Percentiles rank a stretch among this genome's conserved stretches.
Conservation (phyloP, 2,329 filamentous ascomycete species). For the Emergomyces africanus region DNA sequence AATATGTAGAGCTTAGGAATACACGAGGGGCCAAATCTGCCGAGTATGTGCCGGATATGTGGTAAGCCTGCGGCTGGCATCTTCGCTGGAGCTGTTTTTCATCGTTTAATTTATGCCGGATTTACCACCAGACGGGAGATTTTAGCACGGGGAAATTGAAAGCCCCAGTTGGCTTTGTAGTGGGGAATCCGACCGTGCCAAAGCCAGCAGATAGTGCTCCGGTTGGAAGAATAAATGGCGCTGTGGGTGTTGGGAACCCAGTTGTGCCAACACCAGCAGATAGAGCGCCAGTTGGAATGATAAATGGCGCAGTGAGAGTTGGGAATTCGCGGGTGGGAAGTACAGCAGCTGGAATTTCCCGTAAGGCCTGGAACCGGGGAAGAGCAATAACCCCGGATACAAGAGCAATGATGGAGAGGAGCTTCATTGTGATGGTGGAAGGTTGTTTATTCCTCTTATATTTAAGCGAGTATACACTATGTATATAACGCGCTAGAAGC, state of each 20-base stretch:
- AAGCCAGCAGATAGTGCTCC: neutral
- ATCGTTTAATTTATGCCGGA: neutral
- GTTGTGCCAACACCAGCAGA: neutral
- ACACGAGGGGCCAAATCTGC: neutral
- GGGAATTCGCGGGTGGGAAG: neutral
- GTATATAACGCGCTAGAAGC: neutral
- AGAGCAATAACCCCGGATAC: neutral
- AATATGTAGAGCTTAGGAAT: neutral
- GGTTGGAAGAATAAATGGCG: neutral
- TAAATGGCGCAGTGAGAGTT: neutral
- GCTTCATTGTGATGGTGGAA: constrained; percentile 5
- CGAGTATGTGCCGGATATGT: neutral
- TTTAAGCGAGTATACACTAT: neutral
- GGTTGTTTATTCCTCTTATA: neutral
- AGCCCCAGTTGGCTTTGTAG: neutral
- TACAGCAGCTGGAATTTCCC: neutral
- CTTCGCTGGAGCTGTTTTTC: neutral
- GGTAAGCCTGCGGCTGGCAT: neutral
- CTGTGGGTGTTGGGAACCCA: neutral
- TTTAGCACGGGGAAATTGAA: constrained; percentile 1
- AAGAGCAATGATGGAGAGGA: constrained; percentile 6
- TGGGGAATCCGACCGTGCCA: neutral
- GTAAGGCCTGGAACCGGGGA: neutral
- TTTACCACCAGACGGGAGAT: neutral
- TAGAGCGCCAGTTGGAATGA: neutral